These are phyloP conservation scores for Auricularia cornea DNA, from an alignment of 768 basidiomycete species.

Conservation along the genomic window DNA sequence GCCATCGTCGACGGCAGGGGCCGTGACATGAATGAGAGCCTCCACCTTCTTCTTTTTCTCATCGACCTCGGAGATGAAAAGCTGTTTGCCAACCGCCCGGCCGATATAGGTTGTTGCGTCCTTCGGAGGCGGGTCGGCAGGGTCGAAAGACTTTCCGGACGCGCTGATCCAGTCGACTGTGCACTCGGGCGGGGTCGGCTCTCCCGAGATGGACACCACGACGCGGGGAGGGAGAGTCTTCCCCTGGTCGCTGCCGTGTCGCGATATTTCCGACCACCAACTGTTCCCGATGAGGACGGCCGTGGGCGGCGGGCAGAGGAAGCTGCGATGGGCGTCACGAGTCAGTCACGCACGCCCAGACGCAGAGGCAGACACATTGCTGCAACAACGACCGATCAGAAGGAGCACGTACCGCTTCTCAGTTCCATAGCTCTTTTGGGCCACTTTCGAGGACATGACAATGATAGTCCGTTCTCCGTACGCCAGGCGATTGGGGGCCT, in stretches of 20 bases:
- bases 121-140: constrained; percentile 54
- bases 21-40: constrained; percentile 83
- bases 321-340: constrained; percentile 33
- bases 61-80: constrained; percentile 91
- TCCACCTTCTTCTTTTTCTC: constrained; percentile 95
- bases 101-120: constrained; percentile 83
- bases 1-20: constrained; percentile 70
- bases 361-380: constrained; percentile 7
- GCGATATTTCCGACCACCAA: constrained; percentile 83
- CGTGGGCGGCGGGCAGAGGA: constrained; percentile 89
- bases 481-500: constrained; percentile 75
- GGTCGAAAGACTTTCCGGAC: constrained; percentile 75
- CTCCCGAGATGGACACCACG: constrained; percentile 86
- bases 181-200: constrained; percentile 77
- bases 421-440: constrained; percentile 94
- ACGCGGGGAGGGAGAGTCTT: constrained; percentile 73
- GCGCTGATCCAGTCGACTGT: constrained; percentile 83
- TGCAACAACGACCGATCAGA: constrained; percentile 6
- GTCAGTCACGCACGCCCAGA: constrained; percentile 2
- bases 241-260: constrained; percentile 52
- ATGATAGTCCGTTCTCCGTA: constrained; percentile 91
- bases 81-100: constrained; percentile 86
- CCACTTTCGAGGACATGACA: constrained; percentile 96
- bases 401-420: constrained; percentile 66
- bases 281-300: constrained; percentile 90